phyloP scores from a whole-genome alignment of 257 asterid genomes.

The Perilla frutescens region DNA sequence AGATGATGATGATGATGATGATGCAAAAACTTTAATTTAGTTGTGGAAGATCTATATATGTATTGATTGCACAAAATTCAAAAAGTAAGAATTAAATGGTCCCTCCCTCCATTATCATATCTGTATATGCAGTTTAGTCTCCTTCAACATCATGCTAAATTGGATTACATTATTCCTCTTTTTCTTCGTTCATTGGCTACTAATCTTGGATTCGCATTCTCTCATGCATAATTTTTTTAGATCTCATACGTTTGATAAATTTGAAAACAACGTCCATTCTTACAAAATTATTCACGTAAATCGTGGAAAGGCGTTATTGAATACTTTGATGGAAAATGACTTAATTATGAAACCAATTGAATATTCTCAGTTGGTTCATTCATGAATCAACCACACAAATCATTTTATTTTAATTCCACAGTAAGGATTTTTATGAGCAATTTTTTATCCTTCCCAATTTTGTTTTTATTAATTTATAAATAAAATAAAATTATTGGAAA shows the following conservation, averaged over 20 bases:
- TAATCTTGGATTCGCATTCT: conserved; percentile 26
- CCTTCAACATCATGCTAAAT: conserved; percentile 46
- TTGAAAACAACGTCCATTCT: background rate
- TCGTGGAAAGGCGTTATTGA: background rate
- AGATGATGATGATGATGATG: conserved; percentile 39
- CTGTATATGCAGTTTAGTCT: conserved; percentile 38
- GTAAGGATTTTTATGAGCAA: no score
- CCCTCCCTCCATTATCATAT: conserved; percentile 58
- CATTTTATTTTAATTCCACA: no score
- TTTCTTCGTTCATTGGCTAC: conserved; percentile 34
- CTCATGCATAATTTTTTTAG: conserved; percentile 15
- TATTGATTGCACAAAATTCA: conserved; percentile 40
- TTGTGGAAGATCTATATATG: conserved; percentile 43
- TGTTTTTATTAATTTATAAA: no score
- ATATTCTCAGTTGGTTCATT: background rate
- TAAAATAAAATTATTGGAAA: no score
- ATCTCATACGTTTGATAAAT: background rate
- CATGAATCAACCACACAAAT: background rate
- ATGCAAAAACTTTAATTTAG: conserved; percentile 33
- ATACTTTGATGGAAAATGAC: background rate
- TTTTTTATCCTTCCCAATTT: no score
- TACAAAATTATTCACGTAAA: background rate
- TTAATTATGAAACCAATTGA: background rate
- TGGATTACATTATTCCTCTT: conserved; percentile 47
- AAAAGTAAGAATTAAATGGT: conserved; percentile 42